Evolutionary conservation across 2,329 filamentous ascomycete species (phyloP).

Genomic region (Trichophaea hybrida): DNA sequence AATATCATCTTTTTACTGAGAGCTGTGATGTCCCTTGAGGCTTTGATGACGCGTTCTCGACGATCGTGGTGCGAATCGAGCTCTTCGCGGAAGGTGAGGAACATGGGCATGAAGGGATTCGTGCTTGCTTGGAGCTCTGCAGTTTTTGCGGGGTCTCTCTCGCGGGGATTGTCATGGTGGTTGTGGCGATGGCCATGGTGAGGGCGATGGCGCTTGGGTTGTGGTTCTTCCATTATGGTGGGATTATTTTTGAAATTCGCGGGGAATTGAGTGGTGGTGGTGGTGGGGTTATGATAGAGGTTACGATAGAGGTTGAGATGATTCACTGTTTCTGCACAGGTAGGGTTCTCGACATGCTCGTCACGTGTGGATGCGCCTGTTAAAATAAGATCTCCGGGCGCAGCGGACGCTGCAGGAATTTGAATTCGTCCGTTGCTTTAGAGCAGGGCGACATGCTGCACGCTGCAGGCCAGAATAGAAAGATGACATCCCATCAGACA

Average conservation of each 20-base stretch:
- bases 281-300: not conserved
- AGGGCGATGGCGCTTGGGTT: not conserved
- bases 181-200: not conserved
- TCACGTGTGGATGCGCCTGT: too few relatives aligned
- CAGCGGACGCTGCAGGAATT: too few relatives aligned
- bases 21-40: conserved; percentile 80
- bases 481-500: too few relatives aligned
- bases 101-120: conserved; percentile 44
- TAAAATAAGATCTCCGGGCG: too few relatives aligned
- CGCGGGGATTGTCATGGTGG: not conserved
- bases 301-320: not conserved
- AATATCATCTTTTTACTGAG: conserved; percentile 96
- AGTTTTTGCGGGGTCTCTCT: not conserved
- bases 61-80: conserved; percentile 91
- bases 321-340: too few relatives aligned
- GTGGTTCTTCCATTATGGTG: not conserved
- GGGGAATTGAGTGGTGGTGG: not conserved
- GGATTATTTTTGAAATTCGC: not conserved
- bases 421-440: too few relatives aligned
- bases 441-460: too few relatives aligned
- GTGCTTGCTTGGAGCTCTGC: not conserved
- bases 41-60: conserved; percentile 77
- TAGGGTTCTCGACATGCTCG: too few relatives aligned
- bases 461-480: too few relatives aligned
- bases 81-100: conserved; percentile 71